Base-by-base conservation (phyloP, 768 basidiomycete genomes). In the Xanthoconium stramineum region DNA sequence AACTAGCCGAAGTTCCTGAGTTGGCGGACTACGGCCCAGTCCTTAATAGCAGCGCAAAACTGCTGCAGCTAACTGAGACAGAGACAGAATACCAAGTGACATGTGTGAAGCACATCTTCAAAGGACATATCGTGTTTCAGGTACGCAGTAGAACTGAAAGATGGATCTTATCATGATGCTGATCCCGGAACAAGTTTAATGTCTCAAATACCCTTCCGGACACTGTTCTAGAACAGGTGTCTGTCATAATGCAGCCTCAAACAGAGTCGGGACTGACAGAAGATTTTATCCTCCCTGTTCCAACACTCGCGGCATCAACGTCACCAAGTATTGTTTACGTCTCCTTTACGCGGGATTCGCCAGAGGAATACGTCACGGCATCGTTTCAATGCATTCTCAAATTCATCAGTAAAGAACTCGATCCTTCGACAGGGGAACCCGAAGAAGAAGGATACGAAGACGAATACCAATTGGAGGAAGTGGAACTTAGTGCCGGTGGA, bases 371-470 rank as follows among this genome's bases (percentile, higher is more conserved):
- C 73, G 80, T 84, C 15, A 75, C 86, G 37, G 91, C 86, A 8
- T 91, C 93, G 17, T 98, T 98, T 83, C 81, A 82, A 59, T 97
- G 94, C 69, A 83, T 86, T 10, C 85, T 99, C 72, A 94, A 93
- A 73, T 99, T 97, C 69, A 77, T 95, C 64, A 95, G 91, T 77
- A 99, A 98, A 74, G 97, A 99, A 69, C 83, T 98, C 17, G 97
- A 99, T 72, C 97, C 97, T 13, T 82, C 89, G 44, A 95, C 91
- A 14, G 95, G 95, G 24, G 86, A 91, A 66, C 97, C 97, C 10
- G 97, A 99, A 73, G 93, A 91, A 61, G 95, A 97, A 52, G 97
- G 97, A n/a, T 99, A 98, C 72, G 91, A 94, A 68, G 97, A 98
- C 75, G 96, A 98, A 73, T 99, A 99, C 73, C 91, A 93, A 72